These are phyloP conservation scores for Tulasnella sp. DNA, from an alignment of 768 basidiomycete genomes.

Conservation along the genomic window DNA sequence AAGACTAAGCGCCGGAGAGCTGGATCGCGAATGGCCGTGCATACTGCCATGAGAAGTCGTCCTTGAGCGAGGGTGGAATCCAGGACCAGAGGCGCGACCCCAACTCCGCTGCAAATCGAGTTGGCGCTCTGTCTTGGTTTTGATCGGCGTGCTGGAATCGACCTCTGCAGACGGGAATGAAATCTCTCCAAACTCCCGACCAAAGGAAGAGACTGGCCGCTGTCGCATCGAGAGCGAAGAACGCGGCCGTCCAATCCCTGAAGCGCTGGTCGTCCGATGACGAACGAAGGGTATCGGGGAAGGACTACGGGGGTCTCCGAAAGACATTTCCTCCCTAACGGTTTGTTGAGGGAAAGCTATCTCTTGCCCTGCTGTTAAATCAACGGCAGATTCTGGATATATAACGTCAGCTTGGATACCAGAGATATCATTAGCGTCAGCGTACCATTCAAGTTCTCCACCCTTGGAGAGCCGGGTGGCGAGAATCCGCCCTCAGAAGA, in stretches of 20 bases:
- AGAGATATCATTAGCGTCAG: not conserved
- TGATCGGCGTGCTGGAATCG: slow-evolving; percentile 11
- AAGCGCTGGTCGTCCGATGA: not conserved
- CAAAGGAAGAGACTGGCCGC: slow-evolving; percentile 1
- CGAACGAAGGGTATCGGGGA: not conserved
- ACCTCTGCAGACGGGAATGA: slow-evolving; percentile 11
- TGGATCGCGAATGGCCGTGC: not conserved
- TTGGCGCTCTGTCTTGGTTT: not conserved
- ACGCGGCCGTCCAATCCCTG: not conserved
- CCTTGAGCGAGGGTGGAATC: not conserved
- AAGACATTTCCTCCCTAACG: not conserved
- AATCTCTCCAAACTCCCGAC: slow-evolving; percentile 4
- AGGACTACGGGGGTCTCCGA: not conserved
- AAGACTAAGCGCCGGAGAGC: not conserved
- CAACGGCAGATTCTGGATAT: not conserved
- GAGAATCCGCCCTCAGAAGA: not conserved
- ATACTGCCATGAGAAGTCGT: not conserved
- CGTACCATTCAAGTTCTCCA: slow-evolving; percentile 10
- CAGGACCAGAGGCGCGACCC: not conserved
- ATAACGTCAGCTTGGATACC: not conserved
- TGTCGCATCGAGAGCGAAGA: not conserved
- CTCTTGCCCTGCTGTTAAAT: not conserved
- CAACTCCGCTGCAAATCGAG: not conserved
- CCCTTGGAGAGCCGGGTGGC: not conserved
- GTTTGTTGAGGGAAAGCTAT: not conserved